A percentile compares a stretch with the other conserved stretches of the same genome.
Evolutionary conservation across 2,329 filamentous ascomycete species (phyloP).

Genomic region (Clarireedia monteithiana): DNA sequence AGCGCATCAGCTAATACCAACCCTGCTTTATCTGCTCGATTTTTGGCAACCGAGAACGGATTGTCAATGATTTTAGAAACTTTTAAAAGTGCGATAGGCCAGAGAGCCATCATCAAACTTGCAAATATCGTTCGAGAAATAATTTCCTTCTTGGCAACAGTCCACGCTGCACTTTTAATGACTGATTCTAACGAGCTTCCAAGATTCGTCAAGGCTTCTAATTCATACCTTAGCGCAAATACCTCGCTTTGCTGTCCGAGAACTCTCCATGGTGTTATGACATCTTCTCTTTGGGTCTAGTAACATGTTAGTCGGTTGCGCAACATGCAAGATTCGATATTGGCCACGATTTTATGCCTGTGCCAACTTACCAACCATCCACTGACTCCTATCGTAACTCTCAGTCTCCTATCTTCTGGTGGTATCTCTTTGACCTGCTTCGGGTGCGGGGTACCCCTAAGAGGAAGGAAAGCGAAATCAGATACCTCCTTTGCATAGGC

Average conservation of each 20-base stretch:
- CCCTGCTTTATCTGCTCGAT: constrained; percentile 73
- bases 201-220: constrained; percentile 67
- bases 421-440: constrained; percentile 32
- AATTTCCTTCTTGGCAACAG: constrained; percentile 58
- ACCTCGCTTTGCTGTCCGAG: constrained; percentile 67
- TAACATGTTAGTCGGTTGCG: neutral
- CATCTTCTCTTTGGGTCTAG: constrained; percentile 55
- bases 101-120: constrained; percentile 58
- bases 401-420: constrained; percentile 57
- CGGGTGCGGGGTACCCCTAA: constrained; percentile 44
- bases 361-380: constrained; percentile 55
- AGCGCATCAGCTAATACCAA: constrained; percentile 73
- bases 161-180: constrained; percentile 76
- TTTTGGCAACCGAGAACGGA: constrained; percentile 70
- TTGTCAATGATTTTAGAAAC: constrained; percentile 68
- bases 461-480: constrained; percentile 79
- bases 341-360: too few species aligned
- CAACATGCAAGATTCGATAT: too few species aligned
- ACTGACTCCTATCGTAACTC: constrained; percentile 74
- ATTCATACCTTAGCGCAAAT: constrained; percentile 80
- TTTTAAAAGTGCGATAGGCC: constrained; percentile 61
- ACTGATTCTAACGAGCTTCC: constrained; percentile 71
- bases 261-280: constrained; percentile 70
- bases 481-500: constrained; percentile 79
- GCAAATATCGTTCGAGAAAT: constrained; percentile 56